A percentile compares a stretch with the other conserved stretches of the same genome.
phyloP scores from a whole-genome alignment of 441 rosid species.

The Jatropha podagrica region DNA sequence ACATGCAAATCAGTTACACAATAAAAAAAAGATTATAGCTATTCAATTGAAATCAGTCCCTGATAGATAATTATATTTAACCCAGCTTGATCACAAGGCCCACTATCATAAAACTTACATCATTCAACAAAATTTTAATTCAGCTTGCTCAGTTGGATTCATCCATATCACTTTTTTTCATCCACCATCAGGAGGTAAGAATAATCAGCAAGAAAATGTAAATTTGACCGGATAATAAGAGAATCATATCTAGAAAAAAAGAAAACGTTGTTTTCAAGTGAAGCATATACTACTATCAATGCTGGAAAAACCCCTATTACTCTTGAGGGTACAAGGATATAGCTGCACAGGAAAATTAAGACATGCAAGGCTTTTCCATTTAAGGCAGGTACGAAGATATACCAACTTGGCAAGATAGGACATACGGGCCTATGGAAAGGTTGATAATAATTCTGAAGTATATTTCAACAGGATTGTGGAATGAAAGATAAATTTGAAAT shows the following conservation, averaged over 20 bases:
- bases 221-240: background rate
- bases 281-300: background rate
- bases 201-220: background rate
- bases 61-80: too few relatives aligned
- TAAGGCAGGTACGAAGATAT: background rate
- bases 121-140: too few relatives aligned
- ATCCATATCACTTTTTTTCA: background rate
- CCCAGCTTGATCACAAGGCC: too few relatives aligned
- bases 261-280: background rate
- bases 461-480: background rate
- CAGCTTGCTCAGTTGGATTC: too few relatives aligned
- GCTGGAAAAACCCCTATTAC: background rate
- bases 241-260: background rate
- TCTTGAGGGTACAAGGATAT: background rate
- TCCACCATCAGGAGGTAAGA: background rate
- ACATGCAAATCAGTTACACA: too few relatives aligned
- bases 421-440: background rate
- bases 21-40: background rate
- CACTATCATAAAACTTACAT: too few relatives aligned
- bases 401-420: background rate
- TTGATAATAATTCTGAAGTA: too few relatives aligned
- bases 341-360: background rate
- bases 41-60: background rate
- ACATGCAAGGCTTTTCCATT: background rate
- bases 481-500: slow-evolving; percentile 1